Conservation (phyloP, 805 yeast genomes). For the Wickerhamiella azymoides region DNA sequence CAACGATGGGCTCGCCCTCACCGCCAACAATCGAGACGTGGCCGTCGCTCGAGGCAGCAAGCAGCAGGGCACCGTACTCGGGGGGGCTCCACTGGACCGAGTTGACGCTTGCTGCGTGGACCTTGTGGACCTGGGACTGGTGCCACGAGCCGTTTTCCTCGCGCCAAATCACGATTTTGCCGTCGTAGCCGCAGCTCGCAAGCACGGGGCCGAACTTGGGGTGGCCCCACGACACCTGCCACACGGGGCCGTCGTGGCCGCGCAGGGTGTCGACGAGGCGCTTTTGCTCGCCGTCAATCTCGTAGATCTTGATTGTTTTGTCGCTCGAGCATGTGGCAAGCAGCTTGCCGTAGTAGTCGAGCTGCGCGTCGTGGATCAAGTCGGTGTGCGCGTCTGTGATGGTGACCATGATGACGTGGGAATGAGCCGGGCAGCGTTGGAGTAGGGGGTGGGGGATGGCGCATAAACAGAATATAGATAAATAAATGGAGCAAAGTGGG, state of each 20-base stretch:
- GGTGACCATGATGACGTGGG: slow-evolving; percentile 39
- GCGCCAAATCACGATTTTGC: slow-evolving; percentile 87
- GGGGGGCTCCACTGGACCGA: slow-evolving; percentile 96
- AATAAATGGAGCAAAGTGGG: too few species aligned
- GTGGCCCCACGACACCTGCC: slow-evolving; percentile 99
- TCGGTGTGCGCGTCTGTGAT: slow-evolving; percentile 87
- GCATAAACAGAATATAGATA: neutral
- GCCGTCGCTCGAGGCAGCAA: slow-evolving; percentile 91
- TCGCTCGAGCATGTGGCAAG: slow-evolving; percentile 95
- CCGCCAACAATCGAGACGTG: slow-evolving; percentile 81
- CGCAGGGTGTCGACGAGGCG: slow-evolving; percentile 68
- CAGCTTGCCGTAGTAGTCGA: slow-evolving; percentile 92
- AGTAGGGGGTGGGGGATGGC: too few species aligned
- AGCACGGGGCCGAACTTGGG: slow-evolving; percentile 92
- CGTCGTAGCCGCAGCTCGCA: slow-evolving; percentile 93
- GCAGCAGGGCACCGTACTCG: slow-evolving; percentile 82
- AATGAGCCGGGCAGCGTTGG: too few species aligned
- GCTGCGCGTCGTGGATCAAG: slow-evolving; percentile 88
- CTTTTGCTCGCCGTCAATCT: slow-evolving; percentile 74
- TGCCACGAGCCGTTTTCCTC: slow-evolving; percentile 85
- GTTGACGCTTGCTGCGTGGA: slow-evolving; percentile 89
- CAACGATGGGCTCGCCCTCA: slow-evolving; percentile 40
- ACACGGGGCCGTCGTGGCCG: slow-evolving; percentile 94
- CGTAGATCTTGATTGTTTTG: slow-evolving; percentile 87
- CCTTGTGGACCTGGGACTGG: slow-evolving; percentile 70